phyloP scores from a whole-genome alignment of 2,329 filamentous ascomycete genomes.

The Chaetothyriales sp. region DNA sequence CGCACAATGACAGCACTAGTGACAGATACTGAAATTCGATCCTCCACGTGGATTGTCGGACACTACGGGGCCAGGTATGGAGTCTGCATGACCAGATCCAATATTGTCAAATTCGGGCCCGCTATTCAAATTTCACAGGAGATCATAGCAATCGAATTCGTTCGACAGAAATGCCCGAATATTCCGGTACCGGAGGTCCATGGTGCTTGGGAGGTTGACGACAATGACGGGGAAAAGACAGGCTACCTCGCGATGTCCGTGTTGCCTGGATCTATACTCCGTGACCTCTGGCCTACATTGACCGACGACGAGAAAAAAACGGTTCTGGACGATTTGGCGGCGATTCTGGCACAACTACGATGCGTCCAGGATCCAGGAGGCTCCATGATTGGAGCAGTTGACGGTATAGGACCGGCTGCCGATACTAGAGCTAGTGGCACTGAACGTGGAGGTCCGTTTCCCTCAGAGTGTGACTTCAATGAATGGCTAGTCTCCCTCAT shows the following conservation, averaged over 20 bases:
- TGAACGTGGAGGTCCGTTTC: constrained; percentile 1
- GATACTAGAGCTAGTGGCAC: not conserved
- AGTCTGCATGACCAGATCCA: not conserved
- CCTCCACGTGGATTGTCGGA: not conserved
- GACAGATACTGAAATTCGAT: not conserved
- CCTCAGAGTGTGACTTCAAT: constrained; percentile 2
- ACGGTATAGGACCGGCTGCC: not conserved
- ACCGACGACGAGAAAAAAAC: not conserved
- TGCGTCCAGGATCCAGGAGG: not conserved
- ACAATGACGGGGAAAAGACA: not conserved
- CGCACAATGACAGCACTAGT: not conserved
- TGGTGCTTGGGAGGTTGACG: not conserved
- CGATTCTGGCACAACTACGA: not conserved
- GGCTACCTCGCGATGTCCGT: not conserved
- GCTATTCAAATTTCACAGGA: not conserved
- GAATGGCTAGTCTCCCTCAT: not conserved
- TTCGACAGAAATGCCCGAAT: not conserved
- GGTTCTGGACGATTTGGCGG: not conserved
- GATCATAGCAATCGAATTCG: not conserved
- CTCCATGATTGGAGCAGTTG: not conserved
- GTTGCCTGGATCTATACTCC: not conserved
- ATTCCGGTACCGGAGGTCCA: not conserved
- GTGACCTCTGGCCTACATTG: not conserved
- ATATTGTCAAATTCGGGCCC: not conserved
- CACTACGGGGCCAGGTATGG: not conserved